Base-by-base conservation (phyloP, 2,329 filamentous ascomycete species). In the Colletotrichum tropicicola region DNA sequence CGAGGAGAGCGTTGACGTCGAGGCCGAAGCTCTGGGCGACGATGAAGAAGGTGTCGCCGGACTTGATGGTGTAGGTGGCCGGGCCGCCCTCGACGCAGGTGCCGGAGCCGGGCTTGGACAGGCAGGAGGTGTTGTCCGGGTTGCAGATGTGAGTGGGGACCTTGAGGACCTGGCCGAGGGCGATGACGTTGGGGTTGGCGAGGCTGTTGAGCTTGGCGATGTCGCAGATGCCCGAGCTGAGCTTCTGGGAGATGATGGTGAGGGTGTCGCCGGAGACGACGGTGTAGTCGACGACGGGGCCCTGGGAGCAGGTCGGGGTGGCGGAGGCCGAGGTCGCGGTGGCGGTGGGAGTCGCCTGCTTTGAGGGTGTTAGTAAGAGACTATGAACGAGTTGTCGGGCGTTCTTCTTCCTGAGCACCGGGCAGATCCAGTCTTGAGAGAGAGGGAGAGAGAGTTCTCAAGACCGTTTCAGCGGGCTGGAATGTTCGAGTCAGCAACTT, bases 101-200 rank as follows among this genome's bases (percentile, higher is more conserved):
- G 10, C 5, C 49, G 37, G 8, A 19, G n/a, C 61, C 61, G 5
- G 5, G 5, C 41, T 27, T 25, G 27, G 61, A 3, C 48, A 65
- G 13, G 61, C 57, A 65, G 13, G 57, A 61, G 28, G 61, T 51
- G 57, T 65, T 65, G 57, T 65, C 61, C 17, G 61, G 61, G 19
- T 55, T 39, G 57, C 57, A 65, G 44, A 65, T 13, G 21, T 27
- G 6, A 17, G 61, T 61, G 1, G 57, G 61, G 12, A 65, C 57
- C 21, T 55, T 25, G 28, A 65, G 57, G 35, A 25, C 27, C 35
- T 43, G 1, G 57, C 49, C 49, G 43, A 54, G 7, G 17, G 3
- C 0, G 44, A 65, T 32, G 21, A 39, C 15, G 43, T 65, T 61
- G 35, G 61, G 61, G 61, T 61, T 51, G 27, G 35, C n/a, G 21